Evolutionary conservation across 2,329 filamentous ascomycete genomes (phyloP), one percentile per base, ranked within the genome.

Genomic region (Teratosphaeria zuluensis): DNA sequence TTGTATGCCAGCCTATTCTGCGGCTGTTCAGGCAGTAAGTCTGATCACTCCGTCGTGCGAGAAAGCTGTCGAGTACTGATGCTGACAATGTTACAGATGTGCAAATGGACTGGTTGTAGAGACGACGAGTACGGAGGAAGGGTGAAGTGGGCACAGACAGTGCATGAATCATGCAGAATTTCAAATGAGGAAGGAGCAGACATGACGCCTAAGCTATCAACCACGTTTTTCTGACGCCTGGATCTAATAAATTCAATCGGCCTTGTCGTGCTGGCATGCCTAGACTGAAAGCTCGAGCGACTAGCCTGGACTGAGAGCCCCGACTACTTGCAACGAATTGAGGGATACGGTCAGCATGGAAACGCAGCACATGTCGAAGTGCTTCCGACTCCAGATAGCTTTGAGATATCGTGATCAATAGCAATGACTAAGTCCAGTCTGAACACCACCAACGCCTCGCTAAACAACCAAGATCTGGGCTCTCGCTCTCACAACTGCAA

Each of bases 41-140:
- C n/a, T 21, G 21, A 28, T 28, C 24, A 28, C 24, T 28, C 4
- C 24, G 24, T 28, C 24, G 24, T 28, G 42, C 32, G 33, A 9
- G 53, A 21, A 5, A 19, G 11, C 2, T 46, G 6, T 21, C 4
- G 24, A 48, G 19, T 31, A 24, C 7, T 30, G 4, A 35, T 7
- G 9, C 52, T 53, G 52, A 35, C n/a, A 7, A 53, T 12, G 8
- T 58, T 32, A 30, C 32, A 81, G 76, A 64, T 80, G 82, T 69
- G 77, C 76, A 30, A 74, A 77, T 64, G 81, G 81, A 21, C 68
- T 84, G 64, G 81, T 78, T 53, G 80, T 85, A 14, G 84, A 86
- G 70, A 86, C 83, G 35, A 86, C 84, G 38, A 75, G 77, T 54
- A 84, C 81, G 81, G 83, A 58, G 51, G 53, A 30, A 14, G 42